Evolutionary conservation across 2,329 filamentous ascomycete genomes (phyloP), one percentile per base, ranked within the genome.

Genomic region (Neonectria punicea): DNA sequence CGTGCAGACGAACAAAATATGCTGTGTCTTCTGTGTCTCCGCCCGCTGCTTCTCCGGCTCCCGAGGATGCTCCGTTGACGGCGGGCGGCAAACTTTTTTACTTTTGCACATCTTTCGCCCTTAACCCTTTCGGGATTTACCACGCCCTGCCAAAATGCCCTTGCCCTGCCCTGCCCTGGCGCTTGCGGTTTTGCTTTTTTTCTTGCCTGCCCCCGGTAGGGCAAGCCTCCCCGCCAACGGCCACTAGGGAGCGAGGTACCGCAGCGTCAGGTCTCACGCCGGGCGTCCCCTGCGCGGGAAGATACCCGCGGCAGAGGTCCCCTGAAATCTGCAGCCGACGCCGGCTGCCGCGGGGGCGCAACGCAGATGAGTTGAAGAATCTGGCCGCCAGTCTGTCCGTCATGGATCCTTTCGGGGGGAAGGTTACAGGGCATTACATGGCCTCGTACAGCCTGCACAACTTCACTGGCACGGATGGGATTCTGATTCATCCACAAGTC

Each of bases 21-120:
- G 25, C 25, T 25, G 25, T 25, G 25, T 25, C 25, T 30, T 22
- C 22, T 30, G 14, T 54, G n/a, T 32, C 28, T 34, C 58, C 46
- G 46, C 53, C 32, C 53, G 25, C 25, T 22, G 56, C 61, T 63
- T 51, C 56, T 53, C 55, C 63, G 65, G 56, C 68, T 51, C 46
- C 70, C 71, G 70, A 73, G 51, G 70, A 73, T 72, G 65, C 71
- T 73, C 71, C 71, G 71, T 70, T 67, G 66, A 73, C 67, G 67
- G 72, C 66, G 68, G 68, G 65, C 70, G 47, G 67, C 64, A 69
- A 57, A 66, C 58, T 58, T 56, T 67, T 57, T 51, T 22, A 50
- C 51, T 70, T 67, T 67, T 65, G 65, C 65, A 30, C 43, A 59
- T 61, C 61, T 61, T 61, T 50, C 36, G 44, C 61, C 44, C 28